phyloP scores from a whole-genome alignment of 2,329 filamentous ascomycete genomes.

The Emmonsia crescens region DNA sequence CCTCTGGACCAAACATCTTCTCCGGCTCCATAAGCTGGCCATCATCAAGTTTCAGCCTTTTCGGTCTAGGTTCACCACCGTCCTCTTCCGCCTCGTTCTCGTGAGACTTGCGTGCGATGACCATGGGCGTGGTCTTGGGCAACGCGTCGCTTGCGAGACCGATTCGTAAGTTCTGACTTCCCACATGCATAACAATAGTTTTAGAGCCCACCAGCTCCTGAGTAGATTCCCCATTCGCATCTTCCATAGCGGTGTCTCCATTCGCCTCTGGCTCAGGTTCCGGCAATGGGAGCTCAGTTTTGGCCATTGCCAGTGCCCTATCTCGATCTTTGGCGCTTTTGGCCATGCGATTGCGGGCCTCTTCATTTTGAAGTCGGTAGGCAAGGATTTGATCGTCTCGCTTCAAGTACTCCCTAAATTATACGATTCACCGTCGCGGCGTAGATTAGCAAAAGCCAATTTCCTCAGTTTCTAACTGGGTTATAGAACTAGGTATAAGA shows the following conservation, averaged over 20 bases:
- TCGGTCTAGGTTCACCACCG: constrained; percentile 66
- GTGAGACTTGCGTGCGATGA: constrained; percentile 67
- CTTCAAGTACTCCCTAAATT: constrained; percentile 81
- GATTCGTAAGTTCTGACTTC: constrained; percentile 89
- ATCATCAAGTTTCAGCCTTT: constrained; percentile 50
- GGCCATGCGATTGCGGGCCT: constrained; percentile 69
- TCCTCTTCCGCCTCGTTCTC: constrained; percentile 76
- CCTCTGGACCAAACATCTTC: constrained; percentile 78
- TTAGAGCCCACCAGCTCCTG: constrained; percentile 66
- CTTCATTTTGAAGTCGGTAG: constrained; percentile 77
- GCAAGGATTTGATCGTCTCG: constrained; percentile 93
- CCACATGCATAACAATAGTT: constrained; percentile 88
- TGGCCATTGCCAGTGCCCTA: constrained; percentile 66
- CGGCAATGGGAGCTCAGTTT: constrained; percentile 52
- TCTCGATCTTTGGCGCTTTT: constrained; percentile 82
- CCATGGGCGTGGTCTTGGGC: constrained; percentile 89
- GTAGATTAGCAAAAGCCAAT: neutral
- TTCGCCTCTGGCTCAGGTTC: constrained; percentile 31
- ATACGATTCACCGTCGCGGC: neutral
- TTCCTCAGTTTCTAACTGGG: neutral
- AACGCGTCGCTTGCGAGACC: constrained; percentile 92
- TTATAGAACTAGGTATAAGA: neutral
- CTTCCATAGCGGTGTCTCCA: constrained; percentile 48
- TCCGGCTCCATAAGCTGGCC: constrained; percentile 47
- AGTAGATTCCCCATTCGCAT: constrained; percentile 43